Conservation (phyloP, 345 rosid species). For the Rhodomyrtus tomentosa region DNA sequence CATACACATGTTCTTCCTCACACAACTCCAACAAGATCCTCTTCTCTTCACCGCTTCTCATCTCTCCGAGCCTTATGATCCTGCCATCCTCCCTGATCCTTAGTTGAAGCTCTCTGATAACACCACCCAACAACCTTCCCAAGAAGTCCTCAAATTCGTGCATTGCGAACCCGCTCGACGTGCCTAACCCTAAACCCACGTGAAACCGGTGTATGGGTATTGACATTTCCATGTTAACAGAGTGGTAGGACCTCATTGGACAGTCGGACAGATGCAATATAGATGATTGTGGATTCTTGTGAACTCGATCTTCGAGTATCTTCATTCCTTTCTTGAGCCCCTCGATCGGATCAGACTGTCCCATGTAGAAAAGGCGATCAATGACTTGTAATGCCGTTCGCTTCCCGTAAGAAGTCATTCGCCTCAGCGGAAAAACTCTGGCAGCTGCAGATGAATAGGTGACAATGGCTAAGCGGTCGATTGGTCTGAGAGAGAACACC, state of each 20-base stretch:
- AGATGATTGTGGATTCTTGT: conserved; percentile 54
- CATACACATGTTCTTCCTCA: conserved; percentile 23
- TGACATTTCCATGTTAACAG: conserved; percentile 29
- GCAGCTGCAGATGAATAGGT: conserved; percentile 74
- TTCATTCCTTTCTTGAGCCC: conserved; percentile 72
- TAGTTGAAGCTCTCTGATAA: conserved; percentile 50
- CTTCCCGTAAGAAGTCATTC: conserved; percentile 80
- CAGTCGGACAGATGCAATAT: conserved; percentile 61
- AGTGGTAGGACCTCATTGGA: conserved; percentile 45
- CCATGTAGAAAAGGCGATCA: conserved; percentile 72
- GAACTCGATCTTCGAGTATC: conserved; percentile 66
- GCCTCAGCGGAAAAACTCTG: conserved; percentile 68
- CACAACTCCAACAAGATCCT: conserved; percentile 45
- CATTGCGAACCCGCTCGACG: conserved; percentile 62
- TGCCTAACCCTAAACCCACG: conserved; percentile 63
- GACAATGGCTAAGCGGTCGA: conserved; percentile 71
- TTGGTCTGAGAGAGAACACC: conserved; percentile 58
- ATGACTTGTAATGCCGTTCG: conserved; percentile 66
- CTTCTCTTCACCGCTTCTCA: conserved; percentile 60
- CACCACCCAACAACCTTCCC: conserved; percentile 43
- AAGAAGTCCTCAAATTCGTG: conserved; percentile 74
- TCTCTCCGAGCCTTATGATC: conserved; percentile 43
- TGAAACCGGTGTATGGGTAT: conserved; percentile 62
- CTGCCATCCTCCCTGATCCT: conserved; percentile 55
- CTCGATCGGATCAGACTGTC: conserved; percentile 66